Percentiles rank a stretch among this genome's conserved stretches.
Evolutionary conservation across 805 yeast species (phyloP).

Genomic region (Saturnispora galanensis): DNA sequence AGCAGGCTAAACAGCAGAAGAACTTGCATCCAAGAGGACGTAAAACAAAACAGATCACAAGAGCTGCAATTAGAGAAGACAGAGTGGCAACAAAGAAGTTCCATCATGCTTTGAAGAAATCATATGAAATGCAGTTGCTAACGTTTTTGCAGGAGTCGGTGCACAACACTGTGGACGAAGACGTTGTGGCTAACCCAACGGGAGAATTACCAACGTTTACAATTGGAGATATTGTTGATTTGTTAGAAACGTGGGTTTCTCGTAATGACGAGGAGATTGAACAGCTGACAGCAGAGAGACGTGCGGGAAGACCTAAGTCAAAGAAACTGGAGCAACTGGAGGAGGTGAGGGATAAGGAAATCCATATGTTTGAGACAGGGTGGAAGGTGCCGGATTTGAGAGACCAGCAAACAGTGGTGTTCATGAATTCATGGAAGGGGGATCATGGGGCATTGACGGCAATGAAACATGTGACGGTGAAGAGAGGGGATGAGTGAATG

Average conservation of each 20-base stretch:
- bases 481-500: constrained; percentile 18
- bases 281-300: constrained; percentile 49
- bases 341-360: constrained; percentile 50
- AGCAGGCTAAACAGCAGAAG: constrained; percentile 37
- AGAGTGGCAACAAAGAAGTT: constrained; percentile 54
- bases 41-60: constrained; percentile 70
- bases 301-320: constrained; percentile 82
- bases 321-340: constrained; percentile 61
- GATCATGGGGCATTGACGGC: constrained; percentile 66
- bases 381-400: constrained; percentile 62
- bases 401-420: constrained; percentile 46
- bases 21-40: constrained; percentile 81
- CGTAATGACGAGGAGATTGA: constrained; percentile 72
- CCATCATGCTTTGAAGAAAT: constrained; percentile 47
- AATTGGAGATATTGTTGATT: constrained; percentile 47
- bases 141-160: constrained; percentile 54
- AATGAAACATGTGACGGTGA: constrained; percentile 39
- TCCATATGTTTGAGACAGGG: constrained; percentile 58
- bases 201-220: constrained; percentile 31
- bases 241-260: constrained; percentile 51
- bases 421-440: constrained; percentile 70
- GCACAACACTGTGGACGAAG: constrained; percentile 24
- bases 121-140: constrained; percentile 49
- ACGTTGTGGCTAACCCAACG: constrained; percentile 18
- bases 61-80: constrained; percentile 80